These are phyloP conservation scores for Amphibolis antarctica DNA, from an alignment of 106 monocot genomes.

Conservation along the genomic window DNA sequence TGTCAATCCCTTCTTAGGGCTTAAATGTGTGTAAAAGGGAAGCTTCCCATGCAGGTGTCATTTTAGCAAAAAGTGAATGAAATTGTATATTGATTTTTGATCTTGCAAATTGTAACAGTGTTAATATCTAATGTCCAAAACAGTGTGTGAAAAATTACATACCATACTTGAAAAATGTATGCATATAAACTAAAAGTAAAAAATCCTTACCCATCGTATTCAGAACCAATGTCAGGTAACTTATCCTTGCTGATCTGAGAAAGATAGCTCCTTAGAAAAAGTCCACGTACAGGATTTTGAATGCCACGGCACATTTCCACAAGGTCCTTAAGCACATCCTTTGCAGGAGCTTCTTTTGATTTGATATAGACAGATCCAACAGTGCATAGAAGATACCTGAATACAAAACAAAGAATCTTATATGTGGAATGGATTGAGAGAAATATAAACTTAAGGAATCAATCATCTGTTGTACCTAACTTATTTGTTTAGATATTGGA, in stretches of 20 bases:
- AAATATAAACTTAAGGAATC: too few relatives aligned
- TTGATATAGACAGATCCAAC: conserved; percentile 94
- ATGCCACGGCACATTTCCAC: conserved; percentile 96
- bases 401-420: not conserved
- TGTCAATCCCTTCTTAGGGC: too few relatives aligned
- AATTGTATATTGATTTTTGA: too few relatives aligned
- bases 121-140: too few relatives aligned
- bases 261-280: conserved; percentile 92
- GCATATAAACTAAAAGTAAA: not conserved
- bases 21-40: too few relatives aligned
- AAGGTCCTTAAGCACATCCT: conserved; percentile 93
- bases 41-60: too few relatives aligned
- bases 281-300: conserved; percentile 88
- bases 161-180: not conserved
- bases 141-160: too few relatives aligned
- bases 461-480: too few relatives aligned
- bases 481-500: too few relatives aligned
- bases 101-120: too few relatives aligned
- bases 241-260: conserved; percentile 88
- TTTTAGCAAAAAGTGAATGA: too few relatives aligned
- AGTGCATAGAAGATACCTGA: conserved; percentile 92
- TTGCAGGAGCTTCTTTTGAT: conserved; percentile 93
- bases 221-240: conserved; percentile 86
- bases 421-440: too few relatives aligned
- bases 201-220: conserved; percentile 84